A percentile compares a stretch with the other conserved stretches of the same genome.
phyloP scores from a whole-genome alignment of 2,329 filamentous ascomycete genomes.

The Falciphora oryzae region DNA sequence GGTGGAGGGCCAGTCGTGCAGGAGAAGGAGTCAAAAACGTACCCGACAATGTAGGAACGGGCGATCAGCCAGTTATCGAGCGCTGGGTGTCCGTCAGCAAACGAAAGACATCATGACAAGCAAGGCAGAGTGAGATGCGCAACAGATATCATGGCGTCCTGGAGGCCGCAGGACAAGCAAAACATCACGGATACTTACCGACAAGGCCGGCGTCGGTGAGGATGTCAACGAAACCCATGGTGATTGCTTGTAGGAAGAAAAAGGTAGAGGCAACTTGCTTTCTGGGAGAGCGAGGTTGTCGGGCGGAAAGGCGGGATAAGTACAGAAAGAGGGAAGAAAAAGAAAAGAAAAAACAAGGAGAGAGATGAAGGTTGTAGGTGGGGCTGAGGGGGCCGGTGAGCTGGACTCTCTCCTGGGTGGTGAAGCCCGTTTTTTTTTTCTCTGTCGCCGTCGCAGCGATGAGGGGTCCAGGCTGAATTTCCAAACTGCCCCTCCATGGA shows the following conservation, averaged over 20 bases:
- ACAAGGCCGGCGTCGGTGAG: constrained; percentile 22
- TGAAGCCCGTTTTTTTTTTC: no score
- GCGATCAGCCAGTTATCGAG: constrained; percentile 62
- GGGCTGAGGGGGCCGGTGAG: constrained; percentile 2
- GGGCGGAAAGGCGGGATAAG: neutral
- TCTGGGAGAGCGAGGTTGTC: constrained; percentile 1
- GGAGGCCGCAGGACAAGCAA: constrained; percentile 3
- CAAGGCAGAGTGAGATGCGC: neutral
- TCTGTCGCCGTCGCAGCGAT: no score
- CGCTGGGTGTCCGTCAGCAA: constrained; percentile 30
- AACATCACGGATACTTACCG: constrained; percentile 17
- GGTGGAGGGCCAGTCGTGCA: no score
- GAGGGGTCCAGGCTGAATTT: no score
- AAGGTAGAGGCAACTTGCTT: constrained; percentile 3
- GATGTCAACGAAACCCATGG: constrained; percentile 25
- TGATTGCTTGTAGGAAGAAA: constrained; percentile 10
- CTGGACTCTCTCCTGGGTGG: no score
- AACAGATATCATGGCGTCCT: neutral
- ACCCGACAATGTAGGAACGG: constrained; percentile 73
- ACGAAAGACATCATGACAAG: constrained; percentile 6
- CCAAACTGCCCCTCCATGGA: no score
- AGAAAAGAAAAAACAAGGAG: constrained; percentile 5
- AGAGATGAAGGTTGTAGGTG: constrained; percentile 8
- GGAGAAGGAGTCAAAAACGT: constrained; percentile 33
- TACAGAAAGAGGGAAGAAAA: neutral